These are phyloP conservation scores for Phytophthora cajani DNA, from an alignment of 352 stramenopile species.

Conservation along the genomic window DNA sequence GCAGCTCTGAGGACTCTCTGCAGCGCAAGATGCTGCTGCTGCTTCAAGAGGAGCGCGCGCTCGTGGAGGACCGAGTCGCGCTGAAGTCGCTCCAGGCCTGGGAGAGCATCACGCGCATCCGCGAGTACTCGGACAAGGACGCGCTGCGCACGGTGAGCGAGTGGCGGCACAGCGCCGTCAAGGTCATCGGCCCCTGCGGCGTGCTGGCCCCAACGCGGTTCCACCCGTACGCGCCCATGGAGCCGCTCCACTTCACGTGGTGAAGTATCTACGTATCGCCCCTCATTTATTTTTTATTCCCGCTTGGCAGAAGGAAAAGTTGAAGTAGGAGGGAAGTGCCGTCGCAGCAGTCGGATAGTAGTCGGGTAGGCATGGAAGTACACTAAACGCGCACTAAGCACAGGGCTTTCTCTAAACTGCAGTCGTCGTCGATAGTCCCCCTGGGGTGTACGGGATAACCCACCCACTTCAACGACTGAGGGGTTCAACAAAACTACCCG, in stretches of 20 bases:
- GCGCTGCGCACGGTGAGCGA: conserved; percentile 38
- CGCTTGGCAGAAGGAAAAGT: not conserved
- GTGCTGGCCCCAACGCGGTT: conserved; percentile 23
- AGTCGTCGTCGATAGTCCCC: not conserved
- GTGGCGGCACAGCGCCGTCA: conserved; percentile 46
- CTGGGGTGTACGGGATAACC: not conserved
- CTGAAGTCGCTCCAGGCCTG: conserved; percentile 31
- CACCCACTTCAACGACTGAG: not conserved
- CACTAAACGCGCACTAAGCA: conserved; percentile 6
- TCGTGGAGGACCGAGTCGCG: conserved; percentile 32
- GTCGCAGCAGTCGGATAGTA: not conserved
- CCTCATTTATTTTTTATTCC: not conserved
- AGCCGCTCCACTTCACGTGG: conserved; percentile 40
- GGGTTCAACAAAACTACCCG: too few species aligned
- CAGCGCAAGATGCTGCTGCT: conserved; percentile 26
- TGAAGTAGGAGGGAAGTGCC: not conserved
- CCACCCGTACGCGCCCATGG: conserved; percentile 38
- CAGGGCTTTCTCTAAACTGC: not conserved
- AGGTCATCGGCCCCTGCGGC: conserved; percentile 35
- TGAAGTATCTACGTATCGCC: conserved; percentile 20
- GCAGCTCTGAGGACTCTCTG: not conserved
- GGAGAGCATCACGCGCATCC: conserved; percentile 41
- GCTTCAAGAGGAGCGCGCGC: conserved; percentile 33
- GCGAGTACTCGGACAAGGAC: conserved; percentile 48
- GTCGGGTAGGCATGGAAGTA: not conserved